Evolutionary conservation across 1,284 basidiomycete species (phyloP).

Genomic region (Clitocybe nebularis): DNA sequence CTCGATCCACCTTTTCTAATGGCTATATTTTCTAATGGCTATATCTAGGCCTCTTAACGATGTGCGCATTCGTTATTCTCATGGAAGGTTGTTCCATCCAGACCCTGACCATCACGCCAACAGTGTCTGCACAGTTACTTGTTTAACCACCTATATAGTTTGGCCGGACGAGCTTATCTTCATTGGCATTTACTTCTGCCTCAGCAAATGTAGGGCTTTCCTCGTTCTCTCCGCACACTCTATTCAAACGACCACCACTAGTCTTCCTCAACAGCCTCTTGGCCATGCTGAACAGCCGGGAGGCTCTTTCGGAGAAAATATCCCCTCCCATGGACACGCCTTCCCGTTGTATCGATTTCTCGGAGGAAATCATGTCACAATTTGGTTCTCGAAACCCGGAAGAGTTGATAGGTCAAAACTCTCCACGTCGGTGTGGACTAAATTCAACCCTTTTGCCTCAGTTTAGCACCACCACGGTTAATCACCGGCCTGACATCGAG

Average conservation of each 20-base stretch:
- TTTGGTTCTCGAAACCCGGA: background rate
- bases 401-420: background rate
- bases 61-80: background rate
- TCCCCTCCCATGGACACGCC: background rate
- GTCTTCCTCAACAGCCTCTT: conserved; percentile 24
- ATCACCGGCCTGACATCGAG: background rate
- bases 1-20: background rate
- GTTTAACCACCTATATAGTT: conserved; percentile 25
- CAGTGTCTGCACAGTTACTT: conserved; percentile 20
- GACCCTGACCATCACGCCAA: background rate
- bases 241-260: conserved; percentile 4
- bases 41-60: conserved; percentile 6
- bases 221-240: background rate
- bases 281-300: conserved; percentile 18
- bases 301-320: background rate
- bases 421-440: background rate
- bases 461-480: no score
- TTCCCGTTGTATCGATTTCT: background rate
- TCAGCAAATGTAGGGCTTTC: conserved; percentile 24
- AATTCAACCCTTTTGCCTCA: background rate
- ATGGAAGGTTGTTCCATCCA: background rate
- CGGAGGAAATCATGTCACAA: background rate
- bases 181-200: conserved; percentile 25
- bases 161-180: conserved; percentile 24
- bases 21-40: no score